Conservation (phyloP, 1,284 basidiomycete species). For the Fistulinella cinereoalba region DNA sequence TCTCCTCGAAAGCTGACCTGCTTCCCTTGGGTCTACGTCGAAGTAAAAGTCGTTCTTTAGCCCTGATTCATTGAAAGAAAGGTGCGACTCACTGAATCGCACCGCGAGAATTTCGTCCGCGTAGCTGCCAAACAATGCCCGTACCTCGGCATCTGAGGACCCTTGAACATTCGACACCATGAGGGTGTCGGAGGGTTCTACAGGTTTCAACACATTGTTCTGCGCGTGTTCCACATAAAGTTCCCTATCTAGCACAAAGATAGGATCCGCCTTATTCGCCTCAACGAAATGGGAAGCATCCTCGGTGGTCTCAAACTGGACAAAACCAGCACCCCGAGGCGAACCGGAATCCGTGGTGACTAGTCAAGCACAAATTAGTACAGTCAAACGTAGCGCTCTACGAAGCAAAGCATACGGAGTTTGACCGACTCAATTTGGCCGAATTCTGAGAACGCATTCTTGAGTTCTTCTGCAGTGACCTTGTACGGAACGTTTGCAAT, state of each 20-base stretch:
- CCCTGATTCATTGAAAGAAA: not conserved
- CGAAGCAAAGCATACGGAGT: slow-evolving; percentile 31
- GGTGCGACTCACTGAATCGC: slow-evolving; percentile 23
- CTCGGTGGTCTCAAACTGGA: slow-evolving; percentile 39
- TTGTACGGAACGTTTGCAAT: slow-evolving; percentile 47
- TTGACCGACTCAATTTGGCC: slow-evolving; percentile 36
- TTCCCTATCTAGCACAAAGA: slow-evolving; percentile 44
- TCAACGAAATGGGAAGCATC: slow-evolving; percentile 39
- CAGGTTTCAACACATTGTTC: not conserved
- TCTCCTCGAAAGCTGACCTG: not conserved
- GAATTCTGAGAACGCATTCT: slow-evolving; percentile 36
- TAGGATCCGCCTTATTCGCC: slow-evolving; percentile 38
- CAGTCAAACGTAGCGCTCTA: not conserved
- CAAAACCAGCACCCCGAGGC: slow-evolving; percentile 43
- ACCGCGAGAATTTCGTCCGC: slow-evolving; percentile 18
- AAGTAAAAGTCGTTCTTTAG: slow-evolving; percentile 1
- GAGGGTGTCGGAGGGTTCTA: slow-evolving; percentile 38
- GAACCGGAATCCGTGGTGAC: slow-evolving; percentile 35
- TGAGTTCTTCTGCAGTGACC: slow-evolving; percentile 38
- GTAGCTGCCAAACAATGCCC: slow-evolving; percentile 23
- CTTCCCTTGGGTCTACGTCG: slow-evolving; percentile 7
- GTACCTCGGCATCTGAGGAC: slow-evolving; percentile 18
- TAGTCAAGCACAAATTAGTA: slow-evolving; percentile 15
- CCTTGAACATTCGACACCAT: slow-evolving; percentile 38
- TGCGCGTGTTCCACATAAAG: slow-evolving; percentile 39